Conservation (phyloP, 2,329 filamentous ascomycete species). For the Cucurbitaria berberidis region DNA sequence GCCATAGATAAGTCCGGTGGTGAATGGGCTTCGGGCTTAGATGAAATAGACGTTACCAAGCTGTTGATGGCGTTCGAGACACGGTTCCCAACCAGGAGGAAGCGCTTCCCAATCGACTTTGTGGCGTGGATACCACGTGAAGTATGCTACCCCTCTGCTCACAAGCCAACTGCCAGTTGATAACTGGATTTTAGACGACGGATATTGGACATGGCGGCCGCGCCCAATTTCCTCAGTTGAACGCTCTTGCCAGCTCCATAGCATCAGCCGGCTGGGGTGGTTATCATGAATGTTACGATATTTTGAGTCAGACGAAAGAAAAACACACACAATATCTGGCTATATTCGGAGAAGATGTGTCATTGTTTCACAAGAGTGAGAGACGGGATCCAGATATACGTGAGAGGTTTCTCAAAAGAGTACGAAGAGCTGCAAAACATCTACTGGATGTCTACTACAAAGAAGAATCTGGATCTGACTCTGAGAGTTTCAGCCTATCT, state of each 20-base stretch:
- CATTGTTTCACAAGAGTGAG: not conserved
- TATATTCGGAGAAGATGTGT: not conserved
- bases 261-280: not conserved
- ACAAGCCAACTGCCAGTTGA: not conserved
- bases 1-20: not conserved
- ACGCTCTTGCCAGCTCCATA: not conserved
- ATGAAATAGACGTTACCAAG: slow-evolving; percentile 2
- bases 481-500: not conserved
- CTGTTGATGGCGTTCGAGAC: slow-evolving; percentile 3
- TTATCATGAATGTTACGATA: not conserved
- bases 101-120: not conserved
- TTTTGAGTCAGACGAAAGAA: not conserved
- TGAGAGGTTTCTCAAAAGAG: not conserved
- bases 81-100: slow-evolving; percentile 1
- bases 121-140: not conserved
- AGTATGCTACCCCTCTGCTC: not conserved
- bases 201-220: not conserved
- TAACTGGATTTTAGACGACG: not conserved
- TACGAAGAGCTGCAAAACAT: not conserved
- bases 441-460: not conserved
- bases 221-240: not conserved
- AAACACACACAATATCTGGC: not conserved
- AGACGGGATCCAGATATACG: not conserved
- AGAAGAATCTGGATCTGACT: not conserved
- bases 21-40: not conserved